Evolutionary conservation across 192 early-diverging fungal genomes (phyloP).

Genomic region (Linnemannia exigua): DNA sequence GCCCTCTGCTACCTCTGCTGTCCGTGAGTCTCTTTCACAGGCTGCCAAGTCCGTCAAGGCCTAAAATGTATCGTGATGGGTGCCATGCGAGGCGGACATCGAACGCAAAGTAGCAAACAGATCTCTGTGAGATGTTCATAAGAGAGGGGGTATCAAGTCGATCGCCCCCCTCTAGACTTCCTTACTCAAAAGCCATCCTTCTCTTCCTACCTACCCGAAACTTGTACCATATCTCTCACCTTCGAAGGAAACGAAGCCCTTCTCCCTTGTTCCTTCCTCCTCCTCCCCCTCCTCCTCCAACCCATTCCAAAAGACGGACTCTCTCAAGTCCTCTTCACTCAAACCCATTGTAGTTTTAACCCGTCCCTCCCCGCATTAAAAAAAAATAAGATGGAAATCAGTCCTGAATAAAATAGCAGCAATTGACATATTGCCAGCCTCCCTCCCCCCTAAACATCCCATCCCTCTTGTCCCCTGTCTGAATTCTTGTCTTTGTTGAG

Average conservation of each 20-base stretch:
- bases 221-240: neutral
- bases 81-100: neutral
- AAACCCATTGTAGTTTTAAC: neutral
- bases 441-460: too few relatives aligned
- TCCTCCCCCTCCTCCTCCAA: neutral
- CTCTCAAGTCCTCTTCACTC: neutral
- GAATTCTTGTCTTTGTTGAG: too few relatives aligned
- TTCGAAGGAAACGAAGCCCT: too few relatives aligned
- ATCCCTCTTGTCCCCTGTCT: too few relatives aligned
- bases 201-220: neutral
- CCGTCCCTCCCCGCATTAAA: neutral
- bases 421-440: too few relatives aligned
- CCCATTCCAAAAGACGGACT: neutral
- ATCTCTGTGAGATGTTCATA: too few relatives aligned
- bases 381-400: neutral
- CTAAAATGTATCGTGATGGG: neutral
- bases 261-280: too few relatives aligned
- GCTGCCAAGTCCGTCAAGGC: conserved; percentile 13
- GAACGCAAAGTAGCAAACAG: neutral
- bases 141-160: too few relatives aligned
- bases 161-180: too few relatives aligned
- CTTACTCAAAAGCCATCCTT: too few relatives aligned
- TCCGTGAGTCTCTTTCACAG: neutral
- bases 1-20: neutral
- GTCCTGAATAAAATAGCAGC: too few relatives aligned